Evolutionary conservation across 1,284 basidiomycete genomes (phyloP), one percentile per base, ranked within the genome.

Genomic region (Inonotus hispidus): DNA sequence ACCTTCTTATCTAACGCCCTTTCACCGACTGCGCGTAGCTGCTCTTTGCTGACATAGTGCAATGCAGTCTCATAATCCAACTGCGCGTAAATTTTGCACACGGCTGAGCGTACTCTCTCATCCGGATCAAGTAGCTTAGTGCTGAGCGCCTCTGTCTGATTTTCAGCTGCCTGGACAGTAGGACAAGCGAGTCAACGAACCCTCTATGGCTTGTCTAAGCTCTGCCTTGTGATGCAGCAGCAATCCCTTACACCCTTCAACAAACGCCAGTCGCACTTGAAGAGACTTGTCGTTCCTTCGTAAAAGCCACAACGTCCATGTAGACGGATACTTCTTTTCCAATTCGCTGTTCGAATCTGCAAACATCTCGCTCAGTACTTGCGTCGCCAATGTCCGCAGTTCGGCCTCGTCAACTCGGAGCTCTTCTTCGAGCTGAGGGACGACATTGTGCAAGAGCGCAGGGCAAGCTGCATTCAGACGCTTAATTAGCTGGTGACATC

Each of bases 381-480:
- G 83, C 0, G 93, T 94, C 2, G 91, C 92, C 62, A 95, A 82
- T 3, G 85, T 71, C 19, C 96, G 84, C 1, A 96, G 75, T 46
- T 83, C 79, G 0, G 85, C 73, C 47, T 93, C 85, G 63, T 93
- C 90, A 0, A 90, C 86, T 16, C 85, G 82, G 3, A 98, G 79
- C 70, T 98, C 94, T 68, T 94, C 91, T 72, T 97, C 95, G 13
- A 99, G 82, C 62, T 95, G 89, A 0, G 96, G 96, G 14, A 99
- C 87, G 52, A 98, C 93, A 70, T 90, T 94, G 68, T 92, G 85
- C 0, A 99, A 77, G 14, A 98, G 77, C 11, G 83, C 79, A 0
- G 96, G 94, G 68, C 88, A 93, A 21, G 89, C 82, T 29, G 83
- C 82, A 72, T 92, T 88, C 29, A 99, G 82, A 46, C 87, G 85